Percentiles rank a stretch among this genome's conserved stretches.
Conservation (phyloP, 495 filamentous ascomycete species). For the Penicillium taxi region DNA sequence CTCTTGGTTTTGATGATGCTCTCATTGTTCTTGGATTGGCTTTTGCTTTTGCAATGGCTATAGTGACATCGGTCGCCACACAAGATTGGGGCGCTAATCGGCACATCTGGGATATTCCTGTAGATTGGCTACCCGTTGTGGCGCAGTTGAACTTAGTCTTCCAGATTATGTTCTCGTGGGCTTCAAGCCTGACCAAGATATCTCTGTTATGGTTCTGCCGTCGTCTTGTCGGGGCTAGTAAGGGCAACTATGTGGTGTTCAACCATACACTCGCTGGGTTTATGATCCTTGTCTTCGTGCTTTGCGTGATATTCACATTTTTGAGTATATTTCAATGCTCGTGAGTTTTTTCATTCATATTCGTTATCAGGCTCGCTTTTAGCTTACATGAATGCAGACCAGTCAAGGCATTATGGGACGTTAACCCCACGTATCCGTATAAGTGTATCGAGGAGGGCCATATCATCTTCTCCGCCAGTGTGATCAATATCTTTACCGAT, state of each 20-base stretch:
- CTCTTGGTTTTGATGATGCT: constrained; percentile 43
- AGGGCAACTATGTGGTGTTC: constrained; percentile 30
- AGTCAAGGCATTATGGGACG: constrained; percentile 46
- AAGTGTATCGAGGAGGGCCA: constrained; percentile 45
- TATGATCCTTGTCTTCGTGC: constrained; percentile 37
- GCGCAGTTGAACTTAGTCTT: constrained; percentile 44
- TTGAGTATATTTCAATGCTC: constrained; percentile 50
- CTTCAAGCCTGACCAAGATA: constrained; percentile 48
- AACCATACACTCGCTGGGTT: constrained; percentile 34
- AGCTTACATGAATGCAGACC: constrained; percentile 32
- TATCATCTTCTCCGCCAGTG: constrained; percentile 45
- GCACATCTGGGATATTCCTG: constrained; percentile 48
- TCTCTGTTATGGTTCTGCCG: constrained; percentile 53
- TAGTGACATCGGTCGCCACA: constrained; percentile 33
- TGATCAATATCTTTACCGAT: constrained; percentile 55
- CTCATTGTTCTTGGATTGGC: constrained; percentile 35
- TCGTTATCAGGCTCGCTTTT: no score
- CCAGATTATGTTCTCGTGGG: constrained; percentile 45
- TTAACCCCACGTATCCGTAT: constrained; percentile 24
- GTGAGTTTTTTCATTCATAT: constrained; percentile 36
- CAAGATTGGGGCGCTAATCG: constrained; percentile 46
- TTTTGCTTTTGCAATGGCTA: constrained; percentile 36
- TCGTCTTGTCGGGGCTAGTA: constrained; percentile 38
- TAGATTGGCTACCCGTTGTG: constrained; percentile 21
- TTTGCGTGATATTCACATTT: constrained; percentile 41